Conservation (phyloP, 177 flowering plant species). For the Vitis hybrid region DNA sequence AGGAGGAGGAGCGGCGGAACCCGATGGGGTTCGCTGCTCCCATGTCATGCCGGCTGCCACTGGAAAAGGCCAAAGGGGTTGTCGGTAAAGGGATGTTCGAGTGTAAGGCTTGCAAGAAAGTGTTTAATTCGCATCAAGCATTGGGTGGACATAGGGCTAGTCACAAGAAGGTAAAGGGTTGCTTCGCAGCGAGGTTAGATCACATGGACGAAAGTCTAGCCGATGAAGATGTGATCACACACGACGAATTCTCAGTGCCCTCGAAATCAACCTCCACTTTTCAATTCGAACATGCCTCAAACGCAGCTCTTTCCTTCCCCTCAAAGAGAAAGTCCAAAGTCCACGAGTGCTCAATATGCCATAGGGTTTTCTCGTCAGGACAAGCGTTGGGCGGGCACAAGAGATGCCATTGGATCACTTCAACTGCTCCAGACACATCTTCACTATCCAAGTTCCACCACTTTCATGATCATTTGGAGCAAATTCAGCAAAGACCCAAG, state of each 20-base stretch:
- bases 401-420: constrained; percentile 94
- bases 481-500: constrained; percentile 26
- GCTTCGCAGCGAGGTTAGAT: constrained; percentile 71
- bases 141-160: constrained; percentile 95
- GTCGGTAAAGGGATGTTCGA: constrained; percentile 65
- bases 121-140: constrained; percentile 92
- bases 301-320: constrained; percentile 10
- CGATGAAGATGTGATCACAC: constrained; percentile 56
- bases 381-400: constrained; percentile 97
- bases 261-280: constrained; percentile 28
- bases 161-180: constrained; percentile 96
- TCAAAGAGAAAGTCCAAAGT: constrained; percentile 67
- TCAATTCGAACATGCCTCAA: constrained; percentile 24
- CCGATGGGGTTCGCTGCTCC: constrained; percentile 19
- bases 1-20: constrained; percentile 59
- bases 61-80: constrained; percentile 45
- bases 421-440: constrained; percentile 49
- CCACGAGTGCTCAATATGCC: constrained; percentile 88
- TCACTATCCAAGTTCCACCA: constrained; percentile 39
- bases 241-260: constrained; percentile 43
- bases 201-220: constrained; percentile 31
- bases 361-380: constrained; percentile 75
- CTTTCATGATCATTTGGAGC: constrained; percentile 34
- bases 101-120: constrained; percentile 88
- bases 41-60: constrained; percentile 11